Evolutionary conservation across 2,329 filamentous ascomycete genomes (phyloP).

Genomic region (Cladophialophora exuberans): DNA sequence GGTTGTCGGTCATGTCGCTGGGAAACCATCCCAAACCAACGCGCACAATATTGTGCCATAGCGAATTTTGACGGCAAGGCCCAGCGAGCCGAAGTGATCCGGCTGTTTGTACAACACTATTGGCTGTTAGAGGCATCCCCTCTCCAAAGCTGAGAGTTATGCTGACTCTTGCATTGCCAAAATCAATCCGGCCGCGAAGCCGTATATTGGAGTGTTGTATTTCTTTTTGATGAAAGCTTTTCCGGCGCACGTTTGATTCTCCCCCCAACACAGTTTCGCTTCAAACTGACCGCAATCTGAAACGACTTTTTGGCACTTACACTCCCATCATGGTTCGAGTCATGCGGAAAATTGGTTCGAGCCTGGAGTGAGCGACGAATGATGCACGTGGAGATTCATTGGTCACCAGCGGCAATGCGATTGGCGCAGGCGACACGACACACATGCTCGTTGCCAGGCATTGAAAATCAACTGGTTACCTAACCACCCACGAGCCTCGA

Average conservation of each 20-base stretch:
- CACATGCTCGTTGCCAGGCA: too few relatives aligned
- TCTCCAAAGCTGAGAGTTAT: too few relatives aligned
- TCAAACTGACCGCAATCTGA: background rate
- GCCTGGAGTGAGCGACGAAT: conserved; percentile 2
- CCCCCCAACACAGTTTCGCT: background rate
- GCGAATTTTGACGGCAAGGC: conserved; percentile 2
- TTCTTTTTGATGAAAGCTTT: background rate
- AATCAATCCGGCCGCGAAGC: conserved; percentile 1
- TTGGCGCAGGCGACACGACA: conserved; percentile 10
- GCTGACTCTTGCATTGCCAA: conserved; percentile 15
- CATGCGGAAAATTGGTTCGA: background rate
- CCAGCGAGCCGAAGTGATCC: conserved; percentile 10
- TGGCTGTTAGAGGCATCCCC: conserved; percentile 2
- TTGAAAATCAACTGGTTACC: background rate
- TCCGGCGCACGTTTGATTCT: background rate
- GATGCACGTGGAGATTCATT: conserved; percentile 13
- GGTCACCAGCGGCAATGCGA: background rate
- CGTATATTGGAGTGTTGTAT: conserved; percentile 3
- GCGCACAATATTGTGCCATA: conserved; percentile 9
- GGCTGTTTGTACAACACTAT: conserved; percentile 4
- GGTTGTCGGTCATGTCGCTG: background rate
- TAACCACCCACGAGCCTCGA: conserved; percentile 8
- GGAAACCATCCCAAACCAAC: too few relatives aligned
- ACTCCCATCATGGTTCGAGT: background rate
- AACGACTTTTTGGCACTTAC: background rate